Conservation (phyloP, 331 rosid genomes). For the Acacia pycnantha region DNA sequence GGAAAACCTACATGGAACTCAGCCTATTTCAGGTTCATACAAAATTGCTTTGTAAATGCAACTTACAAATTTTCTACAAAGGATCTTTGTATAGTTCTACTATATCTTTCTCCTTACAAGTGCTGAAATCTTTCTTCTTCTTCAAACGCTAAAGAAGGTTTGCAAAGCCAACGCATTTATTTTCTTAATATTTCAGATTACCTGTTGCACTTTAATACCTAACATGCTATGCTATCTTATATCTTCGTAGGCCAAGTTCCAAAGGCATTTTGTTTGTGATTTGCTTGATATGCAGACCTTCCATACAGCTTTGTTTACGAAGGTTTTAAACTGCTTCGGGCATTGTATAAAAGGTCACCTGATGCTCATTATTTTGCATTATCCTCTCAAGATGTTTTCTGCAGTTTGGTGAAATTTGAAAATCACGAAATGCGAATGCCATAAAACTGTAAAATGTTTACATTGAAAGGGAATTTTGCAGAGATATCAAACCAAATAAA, state of each 20-base stretch:
- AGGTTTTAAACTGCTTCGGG: conserved; percentile 21
- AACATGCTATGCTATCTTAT: conserved; percentile 13
- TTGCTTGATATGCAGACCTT: conserved; percentile 63
- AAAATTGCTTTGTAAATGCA: conserved; percentile 56
- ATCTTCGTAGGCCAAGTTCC: not conserved
- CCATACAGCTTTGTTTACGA: conserved; percentile 65
- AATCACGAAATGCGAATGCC: conserved; percentile 56
- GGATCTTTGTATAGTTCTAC: conserved; percentile 68
- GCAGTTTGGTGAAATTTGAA: conserved; percentile 82
- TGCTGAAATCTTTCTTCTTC: not conserved
- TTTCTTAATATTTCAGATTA: not conserved
- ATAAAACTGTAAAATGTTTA: not conserved
- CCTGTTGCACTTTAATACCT: conserved; percentile 1
- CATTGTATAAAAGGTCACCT: conserved; percentile 57
- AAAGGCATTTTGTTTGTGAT: conserved; percentile 8
- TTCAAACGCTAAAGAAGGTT: conserved; percentile 6
- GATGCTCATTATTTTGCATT: conserved; percentile 73
- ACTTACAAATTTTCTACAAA: conserved; percentile 76
- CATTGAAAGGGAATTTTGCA: conserved; percentile 62
- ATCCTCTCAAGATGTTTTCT: conserved; percentile 93
- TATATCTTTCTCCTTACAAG: not conserved
- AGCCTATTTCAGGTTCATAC: conserved; percentile 66
- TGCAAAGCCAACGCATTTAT: not conserved
- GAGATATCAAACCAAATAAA: conserved; percentile 63
- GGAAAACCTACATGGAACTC: conserved; percentile 17